Percentiles rank a stretch among this genome's conserved stretches.
phyloP scores from a whole-genome alignment of 2,329 filamentous ascomycete genomes.

The Pseudocercospora pini-densiflorae region DNA sequence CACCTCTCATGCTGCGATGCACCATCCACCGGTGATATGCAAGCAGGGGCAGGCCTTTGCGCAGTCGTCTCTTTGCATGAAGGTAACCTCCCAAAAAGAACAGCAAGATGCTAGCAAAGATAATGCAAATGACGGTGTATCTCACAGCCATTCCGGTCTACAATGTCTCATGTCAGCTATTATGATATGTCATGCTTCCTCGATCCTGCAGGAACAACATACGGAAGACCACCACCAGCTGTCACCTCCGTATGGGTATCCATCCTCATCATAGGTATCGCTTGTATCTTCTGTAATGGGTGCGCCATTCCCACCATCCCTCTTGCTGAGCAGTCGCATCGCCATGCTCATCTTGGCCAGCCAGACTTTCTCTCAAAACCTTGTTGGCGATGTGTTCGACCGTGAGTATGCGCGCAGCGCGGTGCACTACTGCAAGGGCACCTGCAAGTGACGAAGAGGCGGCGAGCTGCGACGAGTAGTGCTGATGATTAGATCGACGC shows the following conservation, averaged over 20 bases:
- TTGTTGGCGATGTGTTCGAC: not conserved
- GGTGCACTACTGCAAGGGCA: conserved; percentile 2
- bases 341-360: not conserved
- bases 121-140: conserved; percentile 69
- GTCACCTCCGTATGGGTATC: conserved; percentile 14
- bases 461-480: conserved; percentile 1
- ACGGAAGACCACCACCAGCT: conserved; percentile 37
- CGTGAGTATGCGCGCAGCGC: not conserved
- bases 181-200: not conserved
- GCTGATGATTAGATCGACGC: not conserved
- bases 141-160: conserved; percentile 62
- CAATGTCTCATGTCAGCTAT: conserved; percentile 5
- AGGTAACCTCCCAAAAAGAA: conserved; percentile 71
- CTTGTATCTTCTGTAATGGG: conserved; percentile 7
- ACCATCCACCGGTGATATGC: conserved; percentile 66
- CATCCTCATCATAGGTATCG: conserved; percentile 13
- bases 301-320: conserved; percentile 5
- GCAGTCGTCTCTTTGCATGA: conserved; percentile 70
- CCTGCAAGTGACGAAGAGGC: not conserved
- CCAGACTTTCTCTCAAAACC: not conserved
- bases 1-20: conserved; percentile 23
- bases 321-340: not conserved
- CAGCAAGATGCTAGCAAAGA: conserved; percentile 62
- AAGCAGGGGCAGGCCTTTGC: conserved; percentile 67
- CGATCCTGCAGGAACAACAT: not conserved